Percentiles rank a stretch among this genome's conserved stretches.
These are phyloP conservation scores for Eimeria sp. DNA, from an alignment of 169 alveolate species.

Conservation along the genomic window DNA sequence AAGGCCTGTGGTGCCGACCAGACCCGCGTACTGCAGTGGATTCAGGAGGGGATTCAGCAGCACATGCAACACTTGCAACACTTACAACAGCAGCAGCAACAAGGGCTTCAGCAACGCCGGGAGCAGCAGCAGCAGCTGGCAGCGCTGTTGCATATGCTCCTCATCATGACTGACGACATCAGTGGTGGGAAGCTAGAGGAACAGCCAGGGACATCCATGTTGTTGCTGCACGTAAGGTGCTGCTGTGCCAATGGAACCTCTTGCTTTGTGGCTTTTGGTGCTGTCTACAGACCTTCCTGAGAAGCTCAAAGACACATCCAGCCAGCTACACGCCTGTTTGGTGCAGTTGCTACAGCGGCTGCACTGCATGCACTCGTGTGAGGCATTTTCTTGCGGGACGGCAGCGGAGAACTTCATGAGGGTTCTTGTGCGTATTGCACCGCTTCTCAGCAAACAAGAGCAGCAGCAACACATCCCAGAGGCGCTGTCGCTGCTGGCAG, in stretches of 20 bases:
- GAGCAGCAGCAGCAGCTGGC: slow-evolving; percentile 51
- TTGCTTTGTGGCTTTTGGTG: neutral
- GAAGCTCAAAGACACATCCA: slow-evolving; percentile 51
- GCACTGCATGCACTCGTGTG: slow-evolving; percentile 38
- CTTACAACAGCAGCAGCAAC: slow-evolving; percentile 54
- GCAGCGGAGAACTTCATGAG: slow-evolving; percentile 59
- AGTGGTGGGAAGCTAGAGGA: neutral
- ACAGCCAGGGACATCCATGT: neutral
- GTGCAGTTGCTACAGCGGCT: slow-evolving; percentile 64
- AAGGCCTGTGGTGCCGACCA: slow-evolving; percentile 49
- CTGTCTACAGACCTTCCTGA: slow-evolving; percentile 49
- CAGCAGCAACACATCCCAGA: slow-evolving; percentile 75
- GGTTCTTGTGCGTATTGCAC: slow-evolving; percentile 60
- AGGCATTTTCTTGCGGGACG: slow-evolving; percentile 13
- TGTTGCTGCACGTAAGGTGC: neutral
- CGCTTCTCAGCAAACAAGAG: slow-evolving; percentile 24
- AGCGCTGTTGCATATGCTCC: slow-evolving; percentile 55
- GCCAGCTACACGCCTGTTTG: slow-evolving; percentile 31
- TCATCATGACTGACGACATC: slow-evolving; percentile 58
- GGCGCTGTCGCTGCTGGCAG: slow-evolving; percentile 69
- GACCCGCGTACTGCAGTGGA: slow-evolving; percentile 68
- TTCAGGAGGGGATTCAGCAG: slow-evolving; percentile 58
- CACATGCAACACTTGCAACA: slow-evolving; percentile 40
- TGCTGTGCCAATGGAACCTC: neutral
- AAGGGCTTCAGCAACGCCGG: slow-evolving; percentile 36